A percentile compares a stretch with the other conserved stretches of the same genome.
Conservation (phyloP, 78 protist species). For the Guillardia theta region DNA sequence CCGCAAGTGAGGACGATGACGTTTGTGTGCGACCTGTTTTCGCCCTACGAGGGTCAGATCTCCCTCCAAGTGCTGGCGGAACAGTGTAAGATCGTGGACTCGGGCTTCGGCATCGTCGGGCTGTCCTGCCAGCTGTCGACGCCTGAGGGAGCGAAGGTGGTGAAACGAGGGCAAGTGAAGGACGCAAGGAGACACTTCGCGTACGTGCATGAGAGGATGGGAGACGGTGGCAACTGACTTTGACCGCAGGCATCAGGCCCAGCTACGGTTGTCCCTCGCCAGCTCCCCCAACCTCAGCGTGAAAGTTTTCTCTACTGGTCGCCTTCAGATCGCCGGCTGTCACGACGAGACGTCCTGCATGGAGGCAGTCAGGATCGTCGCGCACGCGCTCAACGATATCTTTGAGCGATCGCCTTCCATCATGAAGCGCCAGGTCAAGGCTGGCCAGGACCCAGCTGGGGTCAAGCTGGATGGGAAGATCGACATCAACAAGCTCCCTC, state of each 20-base stretch:
- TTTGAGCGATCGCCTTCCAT: background rate
- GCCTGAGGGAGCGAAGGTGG: background rate
- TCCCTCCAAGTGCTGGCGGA: background rate
- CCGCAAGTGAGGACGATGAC: conserved; percentile 44
- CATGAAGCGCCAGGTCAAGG: conserved; percentile 16
- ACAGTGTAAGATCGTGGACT: background rate
- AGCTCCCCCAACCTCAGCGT: conserved; percentile 10
- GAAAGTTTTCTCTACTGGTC: conserved; percentile 17
- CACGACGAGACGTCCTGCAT: conserved; percentile 34
- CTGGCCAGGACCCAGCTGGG: background rate
- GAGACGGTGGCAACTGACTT: background rate
- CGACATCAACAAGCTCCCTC: background rate
- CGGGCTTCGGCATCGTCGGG: conserved; percentile 8
- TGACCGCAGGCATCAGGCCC: background rate
- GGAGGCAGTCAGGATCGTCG: conserved; percentile 5
- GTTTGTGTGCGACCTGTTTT: conserved; percentile 21
- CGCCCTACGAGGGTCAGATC: conserved; percentile 11
- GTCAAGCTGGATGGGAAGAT: background rate
- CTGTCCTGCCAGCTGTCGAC: background rate
- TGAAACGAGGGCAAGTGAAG: conserved; percentile 33
- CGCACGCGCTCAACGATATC: background rate
- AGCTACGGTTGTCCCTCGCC: conserved; percentile 3
- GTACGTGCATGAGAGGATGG: background rate
- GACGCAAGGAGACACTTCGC: conserved; percentile 12
- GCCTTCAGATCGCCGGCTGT: background rate